Evolutionary conservation across 1,284 basidiomycete genomes (phyloP).

Genomic region (Fomitopsis schrenkii): DNA sequence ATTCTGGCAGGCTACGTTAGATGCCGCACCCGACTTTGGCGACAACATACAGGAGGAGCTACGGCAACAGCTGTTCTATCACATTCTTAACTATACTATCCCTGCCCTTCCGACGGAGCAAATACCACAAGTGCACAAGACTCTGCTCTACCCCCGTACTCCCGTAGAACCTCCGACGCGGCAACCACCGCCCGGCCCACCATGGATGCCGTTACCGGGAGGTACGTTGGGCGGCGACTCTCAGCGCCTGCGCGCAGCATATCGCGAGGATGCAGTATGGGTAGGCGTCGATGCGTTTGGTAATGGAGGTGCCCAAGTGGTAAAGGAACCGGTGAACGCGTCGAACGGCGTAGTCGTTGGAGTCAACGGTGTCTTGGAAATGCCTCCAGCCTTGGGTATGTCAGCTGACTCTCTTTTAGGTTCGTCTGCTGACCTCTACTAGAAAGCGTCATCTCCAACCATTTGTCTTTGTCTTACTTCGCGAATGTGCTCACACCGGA

Average conservation of each 20-base stretch:
- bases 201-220: constrained; percentile 81
- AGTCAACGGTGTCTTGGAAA: constrained; percentile 71
- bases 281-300: constrained; percentile 76
- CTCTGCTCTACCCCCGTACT: constrained; percentile 68
- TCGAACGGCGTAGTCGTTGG: constrained; percentile 80
- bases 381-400: constrained; percentile 76
- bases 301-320: constrained; percentile 57
- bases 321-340: constrained; percentile 53
- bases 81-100: constrained; percentile 86
- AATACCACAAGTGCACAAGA: constrained; percentile 44
- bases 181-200: constrained; percentile 71
- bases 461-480: constrained; percentile 68
- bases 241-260: constrained; percentile 72
- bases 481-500: constrained; percentile 58
- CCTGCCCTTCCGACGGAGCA: constrained; percentile 38
- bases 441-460: constrained; percentile 57
- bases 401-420: constrained; percentile 1
- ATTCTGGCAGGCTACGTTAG: constrained; percentile 46
- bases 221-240: constrained; percentile 81
- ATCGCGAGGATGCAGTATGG: constrained; percentile 45
- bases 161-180: constrained; percentile 50
- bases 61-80: constrained; percentile 92
- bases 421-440: constrained; percentile 9
- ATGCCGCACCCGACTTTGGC: constrained; percentile 31
- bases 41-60: constrained; percentile 88